Base-by-base conservation (phyloP, 1,284 basidiomycete species). In the Boletus sp. region DNA sequence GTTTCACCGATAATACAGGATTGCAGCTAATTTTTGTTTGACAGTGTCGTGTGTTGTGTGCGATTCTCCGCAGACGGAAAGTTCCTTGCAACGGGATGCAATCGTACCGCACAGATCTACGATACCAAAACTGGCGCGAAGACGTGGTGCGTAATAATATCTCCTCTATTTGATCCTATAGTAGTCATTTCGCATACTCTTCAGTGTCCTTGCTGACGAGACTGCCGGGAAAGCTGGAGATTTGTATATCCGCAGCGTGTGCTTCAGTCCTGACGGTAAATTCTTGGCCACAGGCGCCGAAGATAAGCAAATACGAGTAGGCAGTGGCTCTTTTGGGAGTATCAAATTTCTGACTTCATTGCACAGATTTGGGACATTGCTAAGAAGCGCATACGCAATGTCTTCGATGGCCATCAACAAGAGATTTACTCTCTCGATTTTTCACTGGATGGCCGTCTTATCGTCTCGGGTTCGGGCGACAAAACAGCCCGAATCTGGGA, bases 361-460 rank as follows among this genome's bases (percentile, higher is more conserved):
- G 8, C 7, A 8, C 40, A 87, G 89, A 89, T 90, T 59, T 95
- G 92, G 92, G 89, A 94, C 61, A 88, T 94, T 56, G 74, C 75
- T 23, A 82, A 81, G 62, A 82, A 82, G 60, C 77, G 79, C 39
- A 84, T 92, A 57, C 75, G 80, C 50, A 81, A 80, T 50, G 74
- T 88, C 17, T 88, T 94, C 55, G 80, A 84, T 41, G 93, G 92
- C 2, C 93, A 95, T 69, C 82, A 84, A 64, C 87, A 91, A 62
- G 93, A 93, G 68, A 92, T 95, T 57, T 95, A 94, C 68, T 90
- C 90, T 6, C 80, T 95, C 50, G 91, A 92, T 64, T 94, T 92
- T 66, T 88, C 87, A 8, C 70, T 77, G 23, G 89, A 94, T 60
- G 91, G 91, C 5, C 75, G 81, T 10, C 80, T 87, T 56, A 82